These are phyloP conservation scores for Aspergillus sparsus DNA, from an alignment of 495 filamentous ascomycete genomes.

Conservation along the genomic window DNA sequence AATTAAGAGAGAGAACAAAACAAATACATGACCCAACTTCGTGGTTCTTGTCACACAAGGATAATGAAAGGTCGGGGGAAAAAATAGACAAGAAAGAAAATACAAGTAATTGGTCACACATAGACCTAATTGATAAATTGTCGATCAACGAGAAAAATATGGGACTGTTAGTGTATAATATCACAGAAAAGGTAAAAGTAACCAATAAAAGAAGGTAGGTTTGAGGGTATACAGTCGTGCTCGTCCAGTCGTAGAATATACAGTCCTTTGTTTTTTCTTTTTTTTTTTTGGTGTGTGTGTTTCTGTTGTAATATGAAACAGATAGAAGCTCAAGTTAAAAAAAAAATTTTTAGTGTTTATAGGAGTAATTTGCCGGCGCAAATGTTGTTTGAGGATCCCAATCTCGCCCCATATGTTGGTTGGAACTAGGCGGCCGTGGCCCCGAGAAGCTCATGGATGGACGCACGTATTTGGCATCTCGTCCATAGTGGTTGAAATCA, in stretches of 20 bases:
- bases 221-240: slow-evolving; percentile 16
- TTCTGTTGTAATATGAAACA: slow-evolving; percentile 12
- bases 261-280: slow-evolving; percentile 16
- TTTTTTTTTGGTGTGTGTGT: background rate
- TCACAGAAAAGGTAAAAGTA: slow-evolving; percentile 1
- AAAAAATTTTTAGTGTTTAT: slow-evolving; percentile 6
- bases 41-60: background rate
- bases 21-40: background rate
- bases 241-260: slow-evolving; percentile 18
- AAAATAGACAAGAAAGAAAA: slow-evolving; percentile 5
- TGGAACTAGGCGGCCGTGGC: slow-evolving; percentile 52
- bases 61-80: background rate
- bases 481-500: slow-evolving; percentile 44
- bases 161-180: background rate
- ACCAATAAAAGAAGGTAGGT: slow-evolving; percentile 3
- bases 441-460: slow-evolving; percentile 62
- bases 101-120: background rate
- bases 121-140: background rate
- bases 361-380: slow-evolving; percentile 29
- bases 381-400: slow-evolving; percentile 47
- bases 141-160: background rate
- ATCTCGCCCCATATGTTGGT: slow-evolving; percentile 26
- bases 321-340: slow-evolving; percentile 1
- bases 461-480: slow-evolving; percentile 55
- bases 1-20: too few relatives aligned